Conservation (phyloP, 352 stramenopile species). For the Phytophthora megakarya region DNA sequence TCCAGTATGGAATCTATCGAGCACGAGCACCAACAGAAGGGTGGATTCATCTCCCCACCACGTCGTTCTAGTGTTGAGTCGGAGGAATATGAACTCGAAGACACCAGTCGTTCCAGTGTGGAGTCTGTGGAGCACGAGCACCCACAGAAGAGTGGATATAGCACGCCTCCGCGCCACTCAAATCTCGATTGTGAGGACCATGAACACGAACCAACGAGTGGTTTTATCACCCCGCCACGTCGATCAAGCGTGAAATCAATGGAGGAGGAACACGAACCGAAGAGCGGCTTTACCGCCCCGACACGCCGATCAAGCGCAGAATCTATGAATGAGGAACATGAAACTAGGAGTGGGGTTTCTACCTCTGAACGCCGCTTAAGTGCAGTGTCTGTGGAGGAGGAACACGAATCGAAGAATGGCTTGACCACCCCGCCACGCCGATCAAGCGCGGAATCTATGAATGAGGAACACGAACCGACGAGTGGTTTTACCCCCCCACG, state of each 20-base stretch:
- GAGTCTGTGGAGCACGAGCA: constrained; percentile 1
- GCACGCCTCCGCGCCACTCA: neutral
- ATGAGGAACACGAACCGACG: neutral
- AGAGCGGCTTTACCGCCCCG: neutral
- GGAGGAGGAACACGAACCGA: neutral
- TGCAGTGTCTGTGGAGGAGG: neutral
- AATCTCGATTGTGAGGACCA: constrained; percentile 7
- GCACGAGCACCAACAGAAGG: neutral
- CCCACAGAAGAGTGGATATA: neutral
- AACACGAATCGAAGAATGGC: neutral
- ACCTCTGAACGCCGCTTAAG: neutral
- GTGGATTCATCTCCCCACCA: neutral
- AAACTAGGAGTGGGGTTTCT: neutral
- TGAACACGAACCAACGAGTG: neutral
- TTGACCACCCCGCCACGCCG: neutral
- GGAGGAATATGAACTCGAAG: neutral
- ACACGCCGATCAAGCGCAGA: constrained; percentile 4
- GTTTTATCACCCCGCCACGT: neutral
- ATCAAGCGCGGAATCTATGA: neutral
- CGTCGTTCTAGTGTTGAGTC: constrained; percentile 7
- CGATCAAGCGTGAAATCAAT: neutral
- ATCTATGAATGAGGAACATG: neutral
- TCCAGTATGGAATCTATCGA: constrained; percentile 6
- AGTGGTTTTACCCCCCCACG: neutral
- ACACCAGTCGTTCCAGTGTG: neutral